Percentiles rank a stretch among this genome's conserved stretches.
phyloP scores from a whole-genome alignment of 1,139 yeast genomes.

The Saccharomyces hybrid region DNA sequence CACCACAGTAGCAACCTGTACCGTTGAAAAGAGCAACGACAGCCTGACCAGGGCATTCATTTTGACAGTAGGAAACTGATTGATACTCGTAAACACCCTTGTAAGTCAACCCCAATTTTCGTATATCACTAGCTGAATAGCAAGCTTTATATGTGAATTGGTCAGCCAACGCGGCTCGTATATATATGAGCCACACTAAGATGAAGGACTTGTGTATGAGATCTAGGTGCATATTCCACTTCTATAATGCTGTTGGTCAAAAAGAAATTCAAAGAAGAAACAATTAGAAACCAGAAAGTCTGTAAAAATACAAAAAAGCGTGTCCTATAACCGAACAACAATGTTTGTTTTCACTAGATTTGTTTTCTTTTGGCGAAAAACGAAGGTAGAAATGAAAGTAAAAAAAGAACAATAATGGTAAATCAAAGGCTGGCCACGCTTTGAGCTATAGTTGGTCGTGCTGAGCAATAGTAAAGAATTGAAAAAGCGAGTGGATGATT shows the following conservation, averaged over 20 bases:
- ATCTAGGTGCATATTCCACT: not conserved
- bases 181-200: not conserved
- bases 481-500: not conserved
- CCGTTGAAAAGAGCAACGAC: slow-evolving; percentile 52
- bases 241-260: not conserved
- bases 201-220: not conserved
- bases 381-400: not conserved
- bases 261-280: not conserved
- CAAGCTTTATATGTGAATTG: slow-evolving; percentile 18
- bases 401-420: not conserved
- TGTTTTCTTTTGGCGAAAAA: not conserved
- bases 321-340: not conserved
- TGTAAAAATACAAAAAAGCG: not conserved
- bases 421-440: not conserved
- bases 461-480: not conserved
- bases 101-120: slow-evolving; percentile 10
- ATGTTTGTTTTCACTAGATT: not conserved
- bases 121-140: slow-evolving; percentile 12
- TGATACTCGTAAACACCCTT: slow-evolving; percentile 42
- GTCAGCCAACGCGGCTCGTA: not conserved
- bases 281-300: not conserved
- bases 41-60: slow-evolving; percentile 40
- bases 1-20: slow-evolving; percentile 55
- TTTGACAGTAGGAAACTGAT: slow-evolving; percentile 42
- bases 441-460: not conserved